Base-by-base conservation (phyloP, 2,329 filamentous ascomycete species). In the Fusarium luffae region DNA sequence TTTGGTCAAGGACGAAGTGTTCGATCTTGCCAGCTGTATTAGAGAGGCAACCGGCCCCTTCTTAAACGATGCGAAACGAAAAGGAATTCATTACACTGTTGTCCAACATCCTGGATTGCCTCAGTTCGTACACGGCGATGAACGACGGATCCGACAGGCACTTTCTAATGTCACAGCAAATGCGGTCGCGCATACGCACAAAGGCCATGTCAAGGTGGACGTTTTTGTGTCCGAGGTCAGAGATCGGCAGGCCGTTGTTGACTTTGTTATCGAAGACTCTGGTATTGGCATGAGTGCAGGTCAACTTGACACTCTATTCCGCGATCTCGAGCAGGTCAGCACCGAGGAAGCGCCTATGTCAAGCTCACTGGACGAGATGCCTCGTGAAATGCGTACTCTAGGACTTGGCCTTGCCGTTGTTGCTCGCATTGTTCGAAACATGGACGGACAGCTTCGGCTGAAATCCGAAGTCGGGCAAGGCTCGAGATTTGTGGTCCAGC, bases 381-480 rank as follows among this genome's bases (percentile, higher is more conserved):
- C 77, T 16, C 66, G 64, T 42, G 70, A 81, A 21, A 66, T 77
- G 19, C 79, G 82, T 50, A 89, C 89, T 0, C 80, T 97, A 2
- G 94, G 94, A 0, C 85, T 97, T 12, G 94, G 94, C 0, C 84
- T 97, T n/a, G 94, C 94, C 1, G 85, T 97, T 14, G 94, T 97
- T n/a, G 92, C 93, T 18, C 88, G 94, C 40, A 93, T 93, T 37
- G 85, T 97, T 32, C 88, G 90, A n/a, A 97, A 94, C 75, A 96
- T 97, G 92, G 91, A 95, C 62, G 94, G 94, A 0, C 94, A 97
- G 74, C 79, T 97, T 30, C 89, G 93, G 3, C 81, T 97, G 2
- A 95, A 94, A 74, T 97, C 93, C 0, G 93, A 96, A 74, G 87
- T 92, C 76, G 92, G 92, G 3, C 92, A 91, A 72, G 94, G 94